A percentile compares a stretch with the other conserved stretches of the same genome.
Evolutionary conservation across 2,329 filamentous ascomycete species (phyloP).

Genomic region (Sarocladiaceae sp.): DNA sequence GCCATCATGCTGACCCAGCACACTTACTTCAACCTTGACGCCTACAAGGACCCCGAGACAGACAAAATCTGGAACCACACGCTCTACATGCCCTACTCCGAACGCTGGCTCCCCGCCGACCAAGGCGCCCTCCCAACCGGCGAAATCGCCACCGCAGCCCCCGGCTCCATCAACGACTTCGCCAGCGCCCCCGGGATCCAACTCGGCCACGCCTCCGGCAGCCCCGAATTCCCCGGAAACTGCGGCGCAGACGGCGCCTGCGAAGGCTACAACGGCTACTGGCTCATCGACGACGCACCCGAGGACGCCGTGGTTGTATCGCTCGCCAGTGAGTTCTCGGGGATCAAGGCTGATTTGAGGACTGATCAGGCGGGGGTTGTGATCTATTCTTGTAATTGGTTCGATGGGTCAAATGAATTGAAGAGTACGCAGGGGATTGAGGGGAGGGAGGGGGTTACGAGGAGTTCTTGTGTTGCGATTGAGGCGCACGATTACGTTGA

Average conservation of each 20-base stretch:
- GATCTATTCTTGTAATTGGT: conserved; percentile 64
- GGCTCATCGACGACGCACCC: conserved; percentile 38
- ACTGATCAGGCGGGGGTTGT: conserved; percentile 69
- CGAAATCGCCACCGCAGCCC: conserved; percentile 51
- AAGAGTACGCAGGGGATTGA: conserved; percentile 56
- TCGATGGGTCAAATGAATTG: conserved; percentile 44
- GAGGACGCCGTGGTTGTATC: conserved; percentile 41
- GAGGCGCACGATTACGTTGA: conserved; percentile 77
- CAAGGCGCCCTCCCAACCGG: conserved; percentile 56
- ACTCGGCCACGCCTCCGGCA: conserved; percentile 56
- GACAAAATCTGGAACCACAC: conserved; percentile 57
- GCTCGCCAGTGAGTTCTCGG: conserved; percentile 58
- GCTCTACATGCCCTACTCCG: conserved; percentile 58
- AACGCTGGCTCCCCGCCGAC: conserved; percentile 53
- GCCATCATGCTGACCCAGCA: conserved; percentile 62
- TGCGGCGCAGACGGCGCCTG: conserved; percentile 61
- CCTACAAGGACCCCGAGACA: conserved; percentile 54
- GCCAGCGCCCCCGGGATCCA: conserved; percentile 56
- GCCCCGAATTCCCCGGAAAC: conserved; percentile 54
- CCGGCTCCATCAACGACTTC: conserved; percentile 60
- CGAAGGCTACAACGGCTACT: conserved; percentile 67
- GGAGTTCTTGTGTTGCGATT: conserved; percentile 70
- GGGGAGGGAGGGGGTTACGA: conserved; percentile 37
- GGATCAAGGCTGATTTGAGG: conserved; percentile 65
- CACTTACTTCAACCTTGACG: conserved; percentile 67